Conservation (phyloP, 1,284 basidiomycete species). For the Puccinia polysora region DNA sequence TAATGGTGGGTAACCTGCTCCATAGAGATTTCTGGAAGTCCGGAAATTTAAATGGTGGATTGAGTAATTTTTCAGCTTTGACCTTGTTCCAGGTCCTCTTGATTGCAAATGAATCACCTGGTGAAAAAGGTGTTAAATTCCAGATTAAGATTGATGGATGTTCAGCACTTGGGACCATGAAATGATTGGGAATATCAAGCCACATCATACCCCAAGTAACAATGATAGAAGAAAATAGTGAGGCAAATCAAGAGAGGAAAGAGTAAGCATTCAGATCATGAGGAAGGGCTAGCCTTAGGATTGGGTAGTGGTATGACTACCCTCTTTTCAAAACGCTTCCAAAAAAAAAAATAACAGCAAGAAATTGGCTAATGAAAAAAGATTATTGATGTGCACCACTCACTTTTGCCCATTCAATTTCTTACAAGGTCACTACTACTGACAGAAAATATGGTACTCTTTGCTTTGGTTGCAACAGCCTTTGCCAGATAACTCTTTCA, state of each 20-base stretch:
- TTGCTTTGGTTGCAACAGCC: constrained; percentile 96
- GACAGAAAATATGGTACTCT: constrained; percentile 97
- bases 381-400: constrained; percentile 63
- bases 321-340: constrained; percentile 89
- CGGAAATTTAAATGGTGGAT: constrained; percentile 69
- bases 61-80: constrained; percentile 79
- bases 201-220: too few relatives aligned
- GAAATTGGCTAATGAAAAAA: constrained; percentile 32
- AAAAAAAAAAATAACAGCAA: constrained; percentile 2
- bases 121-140: constrained; percentile 82
- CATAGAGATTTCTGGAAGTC: constrained; percentile 85
- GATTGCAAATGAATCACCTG: constrained; percentile 76
- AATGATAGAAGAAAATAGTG: too few relatives aligned
- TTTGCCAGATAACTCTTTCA: constrained; percentile 93
- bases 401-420: constrained; percentile 99
- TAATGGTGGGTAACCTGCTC: constrained; percentile 81
- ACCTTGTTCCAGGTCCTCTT: constrained; percentile 94
- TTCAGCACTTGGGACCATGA: constrained; percentile 53
- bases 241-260: not conserved
- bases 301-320: constrained; percentile 98
- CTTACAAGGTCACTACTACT: constrained; percentile 92
- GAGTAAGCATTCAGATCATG: not conserved
- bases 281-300: constrained; percentile 86
- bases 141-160: constrained; percentile 59
- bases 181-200: constrained; percentile 53